phyloP scores from a whole-genome alignment of 805 yeast genomes.

The Schwanniomyces vanrijiae region DNA sequence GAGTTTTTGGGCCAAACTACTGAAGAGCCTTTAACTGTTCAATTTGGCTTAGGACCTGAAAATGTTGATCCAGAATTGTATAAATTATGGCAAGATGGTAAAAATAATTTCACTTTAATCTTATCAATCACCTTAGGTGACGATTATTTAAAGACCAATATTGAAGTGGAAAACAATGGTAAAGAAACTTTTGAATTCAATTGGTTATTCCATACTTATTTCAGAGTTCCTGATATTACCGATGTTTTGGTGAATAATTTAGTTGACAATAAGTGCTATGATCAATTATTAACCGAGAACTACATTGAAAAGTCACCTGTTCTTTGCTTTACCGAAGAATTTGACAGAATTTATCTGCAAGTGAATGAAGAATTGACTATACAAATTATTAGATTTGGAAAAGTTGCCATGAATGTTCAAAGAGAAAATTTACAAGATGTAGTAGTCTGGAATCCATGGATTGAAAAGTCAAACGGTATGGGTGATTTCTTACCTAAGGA shows the following conservation, averaged over 20 bases:
- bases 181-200: conserved; percentile 73
- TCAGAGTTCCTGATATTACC: conserved; percentile 71
- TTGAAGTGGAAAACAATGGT: conserved; percentile 77
- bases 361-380: conserved; percentile 54
- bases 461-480: conserved; percentile 76
- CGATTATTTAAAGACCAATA: conserved; percentile 60
- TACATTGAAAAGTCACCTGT: conserved; percentile 77
- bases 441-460: conserved; percentile 99
- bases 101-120: conserved; percentile 73
- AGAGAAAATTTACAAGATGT: conserved; percentile 63
- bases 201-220: conserved; percentile 93
- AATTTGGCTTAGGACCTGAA: conserved; percentile 90
- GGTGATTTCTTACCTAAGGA: conserved; percentile 83
- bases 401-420: conserved; percentile 65
- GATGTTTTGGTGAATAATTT: conserved; percentile 77
- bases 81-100: conserved; percentile 51
- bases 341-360: conserved; percentile 78
- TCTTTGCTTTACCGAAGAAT: conserved; percentile 69
- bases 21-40: conserved; percentile 71
- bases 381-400: conserved; percentile 70
- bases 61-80: conserved; percentile 62
- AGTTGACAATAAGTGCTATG: conserved; percentile 68
- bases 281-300: conserved; percentile 66
- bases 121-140: conserved; percentile 63
- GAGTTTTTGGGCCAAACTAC: conserved; percentile 87